Evolutionary conservation across 805 yeast species (phyloP).

Genomic region (Hanseniaspora lindneri): DNA sequence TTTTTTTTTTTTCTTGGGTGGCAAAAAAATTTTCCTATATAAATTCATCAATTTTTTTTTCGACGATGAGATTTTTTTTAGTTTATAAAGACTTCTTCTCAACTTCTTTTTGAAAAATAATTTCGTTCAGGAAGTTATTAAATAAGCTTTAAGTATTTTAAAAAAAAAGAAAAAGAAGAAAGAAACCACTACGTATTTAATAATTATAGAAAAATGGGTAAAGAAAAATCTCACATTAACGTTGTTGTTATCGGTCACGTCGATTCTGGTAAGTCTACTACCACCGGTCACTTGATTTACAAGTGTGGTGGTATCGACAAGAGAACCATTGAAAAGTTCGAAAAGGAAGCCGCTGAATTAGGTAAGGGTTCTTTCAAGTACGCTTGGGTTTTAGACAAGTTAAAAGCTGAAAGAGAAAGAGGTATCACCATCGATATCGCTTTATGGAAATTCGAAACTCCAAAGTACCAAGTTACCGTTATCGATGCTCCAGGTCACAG

Average conservation of each 20-base stretch:
- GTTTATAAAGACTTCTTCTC: background rate
- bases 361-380: slow-evolving; percentile 96
- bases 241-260: slow-evolving; percentile 99
- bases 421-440: slow-evolving; percentile 94
- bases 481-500: slow-evolving; percentile 95
- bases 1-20: slow-evolving; percentile 10
- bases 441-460: slow-evolving; percentile 86
- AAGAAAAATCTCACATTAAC: slow-evolving; percentile 96
- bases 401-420: slow-evolving; percentile 93
- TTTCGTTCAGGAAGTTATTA: too few species aligned
- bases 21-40: background rate
- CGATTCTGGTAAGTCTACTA: slow-evolving; percentile 98
- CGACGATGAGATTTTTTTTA: background rate
- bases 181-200: slow-evolving; percentile 17
- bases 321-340: slow-evolving; percentile 97
- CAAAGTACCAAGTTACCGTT: slow-evolving; percentile 78
- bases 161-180: background rate
- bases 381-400: slow-evolving; percentile 95
- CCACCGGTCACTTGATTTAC: slow-evolving; percentile 98
- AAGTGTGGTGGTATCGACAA: slow-evolving; percentile 99
- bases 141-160: background rate
- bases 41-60: background rate
- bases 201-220: slow-evolving; percentile 47
- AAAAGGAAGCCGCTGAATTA: slow-evolving; percentile 94
- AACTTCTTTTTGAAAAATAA: background rate